Evolutionary conservation across 2,329 filamentous ascomycete species (phyloP), one percentile per base, ranked within the genome.

Genomic region (Cladosporium colombiae): DNA sequence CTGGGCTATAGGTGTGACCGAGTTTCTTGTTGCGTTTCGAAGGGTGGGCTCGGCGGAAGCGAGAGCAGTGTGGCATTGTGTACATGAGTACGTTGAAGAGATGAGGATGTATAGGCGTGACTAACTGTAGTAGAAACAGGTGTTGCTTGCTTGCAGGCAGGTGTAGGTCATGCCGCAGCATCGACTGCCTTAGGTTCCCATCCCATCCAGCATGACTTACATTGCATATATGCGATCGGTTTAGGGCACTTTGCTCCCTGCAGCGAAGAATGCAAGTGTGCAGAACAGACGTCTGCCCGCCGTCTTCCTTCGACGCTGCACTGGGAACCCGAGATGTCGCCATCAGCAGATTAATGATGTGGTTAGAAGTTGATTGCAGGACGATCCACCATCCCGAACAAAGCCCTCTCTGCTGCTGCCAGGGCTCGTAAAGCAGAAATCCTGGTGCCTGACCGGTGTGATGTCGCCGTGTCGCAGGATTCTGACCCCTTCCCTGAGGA

Each of bases 11-110:
- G 56, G 23, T 46, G 23, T 59, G 56, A 59, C 56, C 56, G 56
- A 59, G 56, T 44, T 59, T 59, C 37, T 59, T 40, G 44, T 53
- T 27, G 33, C 40, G 58, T 33, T 49, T 61, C 40, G 58, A 33
- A 3, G 58, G 31, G 58, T 35, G 58, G 27, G 40, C 40, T 33
- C 13, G 18, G 56, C 5, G 8, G n/a, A 57, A 40, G 55, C 33
- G 58, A 44, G 40, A 58, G 21, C 6, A n/a, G 40, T n/a, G 50
- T 21, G 29, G 50, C 40, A 53, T 53, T 29, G 14, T 29, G 50
- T 53, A 37, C 35, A 33, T 23, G 33, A 40, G 31, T 35, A 40
- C 33, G 27, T 16, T 37, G 37, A 25, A 18, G 56, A 40, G 56
- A 40, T 40, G 5, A n/a, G 33, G n/a, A 10, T 27, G 25, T 31